phyloP scores from a whole-genome alignment of 495 filamentous ascomycete genomes.

The Beverwykella pulmonaria region DNA sequence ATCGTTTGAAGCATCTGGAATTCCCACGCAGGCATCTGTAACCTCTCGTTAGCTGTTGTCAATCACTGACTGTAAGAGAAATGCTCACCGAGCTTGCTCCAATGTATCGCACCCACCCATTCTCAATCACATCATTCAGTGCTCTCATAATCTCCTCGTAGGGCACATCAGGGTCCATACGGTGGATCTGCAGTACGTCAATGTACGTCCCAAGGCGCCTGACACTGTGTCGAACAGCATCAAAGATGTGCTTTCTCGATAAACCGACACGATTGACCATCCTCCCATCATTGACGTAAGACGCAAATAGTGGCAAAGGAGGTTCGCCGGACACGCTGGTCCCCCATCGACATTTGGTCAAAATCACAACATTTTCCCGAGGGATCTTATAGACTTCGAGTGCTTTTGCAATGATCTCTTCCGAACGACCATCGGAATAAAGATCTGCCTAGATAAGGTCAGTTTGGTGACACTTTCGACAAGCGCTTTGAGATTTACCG shows the following conservation, averaged over 20 bases:
- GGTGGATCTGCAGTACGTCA: constrained; percentile 69
- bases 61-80: too few species aligned
- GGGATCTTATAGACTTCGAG: constrained; percentile 14
- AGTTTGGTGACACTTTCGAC: too few species aligned
- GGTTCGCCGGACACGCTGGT: neutral
- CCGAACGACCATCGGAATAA: constrained; percentile 19
- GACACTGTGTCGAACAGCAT: constrained; percentile 65
- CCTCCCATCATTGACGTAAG: neutral
- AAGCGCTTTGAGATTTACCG: too few species aligned
- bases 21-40: constrained; percentile 69
- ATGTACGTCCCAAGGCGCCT: constrained; percentile 66
- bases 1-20: constrained; percentile 65
- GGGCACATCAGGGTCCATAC: constrained; percentile 57
- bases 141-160: constrained; percentile 66
- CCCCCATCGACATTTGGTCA: constrained; percentile 11
- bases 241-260: constrained; percentile 56
- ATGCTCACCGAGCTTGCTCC: too few species aligned
- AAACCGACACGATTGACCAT: constrained; percentile 26
- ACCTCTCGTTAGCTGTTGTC: too few species aligned
- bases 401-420: constrained; percentile 15
- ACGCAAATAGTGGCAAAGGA: constrained; percentile 3
- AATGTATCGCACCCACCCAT: constrained; percentile 69
- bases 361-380: constrained; percentile 12
- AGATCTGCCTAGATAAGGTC: too few species aligned
- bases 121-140: constrained; percentile 66